These are phyloP conservation scores for Hawksworthiomyces lignivorus DNA, from an alignment of 2,329 filamentous ascomycete species.

Conservation along the genomic window DNA sequence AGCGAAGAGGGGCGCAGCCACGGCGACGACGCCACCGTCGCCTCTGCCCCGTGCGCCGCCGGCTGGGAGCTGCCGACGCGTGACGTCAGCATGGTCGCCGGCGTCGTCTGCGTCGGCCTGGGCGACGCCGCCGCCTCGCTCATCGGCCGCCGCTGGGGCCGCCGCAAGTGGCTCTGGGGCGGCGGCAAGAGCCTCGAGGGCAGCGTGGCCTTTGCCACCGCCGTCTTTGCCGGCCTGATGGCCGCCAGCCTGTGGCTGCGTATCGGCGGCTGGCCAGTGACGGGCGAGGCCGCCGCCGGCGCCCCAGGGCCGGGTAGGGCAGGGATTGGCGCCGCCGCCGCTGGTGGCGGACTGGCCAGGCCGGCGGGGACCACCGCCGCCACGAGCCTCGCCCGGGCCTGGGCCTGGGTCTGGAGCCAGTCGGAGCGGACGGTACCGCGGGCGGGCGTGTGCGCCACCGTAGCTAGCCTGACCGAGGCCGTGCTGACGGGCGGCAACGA, in stretches of 20 bases:
- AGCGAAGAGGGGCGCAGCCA: not conserved
- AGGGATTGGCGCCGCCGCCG: slow-evolving; percentile 43
- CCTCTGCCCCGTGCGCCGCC: not conserved
- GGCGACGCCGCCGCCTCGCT: slow-evolving; percentile 90
- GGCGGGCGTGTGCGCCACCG: slow-evolving; percentile 61
- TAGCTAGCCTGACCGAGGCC: slow-evolving; percentile 87
- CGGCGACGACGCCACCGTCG: not conserved
- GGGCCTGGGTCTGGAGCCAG: slow-evolving; percentile 7
- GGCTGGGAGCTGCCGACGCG: slow-evolving; percentile 65
- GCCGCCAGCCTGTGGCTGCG: slow-evolving; percentile 66
- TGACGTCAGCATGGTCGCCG: slow-evolving; percentile 84
- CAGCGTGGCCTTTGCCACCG: slow-evolving; percentile 68
- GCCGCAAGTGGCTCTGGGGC: slow-evolving; percentile 90
- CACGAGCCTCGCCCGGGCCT: slow-evolving; percentile 13
- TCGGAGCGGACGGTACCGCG: slow-evolving; percentile 54
- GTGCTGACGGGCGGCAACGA: slow-evolving; percentile 95
- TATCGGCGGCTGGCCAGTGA: slow-evolving; percentile 69
- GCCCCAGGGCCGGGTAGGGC: slow-evolving; percentile 66
- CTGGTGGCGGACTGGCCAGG: too few relatives aligned
- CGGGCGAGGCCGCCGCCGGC: slow-evolving; percentile 31
- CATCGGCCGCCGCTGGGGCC: slow-evolving; percentile 78
- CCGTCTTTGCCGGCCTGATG: slow-evolving; percentile 68
- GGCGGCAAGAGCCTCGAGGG: slow-evolving; percentile 95
- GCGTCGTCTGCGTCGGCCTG: slow-evolving; percentile 89
- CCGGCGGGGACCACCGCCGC: not conserved